Base-by-base conservation (phyloP, 73 alveolate species). In the Vitrella brassicaformis region DNA sequence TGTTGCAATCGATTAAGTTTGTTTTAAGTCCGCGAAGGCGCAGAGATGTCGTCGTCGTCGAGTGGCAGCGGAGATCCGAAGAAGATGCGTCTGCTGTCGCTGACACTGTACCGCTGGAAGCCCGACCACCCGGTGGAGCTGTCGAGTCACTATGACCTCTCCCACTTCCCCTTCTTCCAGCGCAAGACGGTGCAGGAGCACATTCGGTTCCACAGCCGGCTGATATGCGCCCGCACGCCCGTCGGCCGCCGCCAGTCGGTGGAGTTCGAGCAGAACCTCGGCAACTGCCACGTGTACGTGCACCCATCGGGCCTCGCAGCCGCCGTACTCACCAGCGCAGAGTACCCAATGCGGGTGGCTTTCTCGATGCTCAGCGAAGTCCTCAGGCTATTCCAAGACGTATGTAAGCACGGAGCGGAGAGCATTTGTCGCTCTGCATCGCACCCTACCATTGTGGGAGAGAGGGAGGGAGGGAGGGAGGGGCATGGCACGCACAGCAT, bases 281-380 rank as follows among this genome's bases (percentile, higher is more conserved):
- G 94, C 7, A 80, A 87, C 30, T 84, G 95, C 72, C 89, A 91
- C 69, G 85, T 82, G 30, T 85, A 76, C 70, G 74, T 82, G n/a
- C 89, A 84, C 46, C 84, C 80, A 45, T 73, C 68, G 47, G 70
- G 80, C 70, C 32, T 86, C 65, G 89, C 89, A 46, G 92, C 90
- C n/a, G 80, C 94, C n/a, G 95, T 90, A 66, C 88, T 94, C 7
- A 79, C 93, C 29, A 97, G 89, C 77, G 90, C 79, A 69, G 96
- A 93, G 83, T 94, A 94, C 84, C 99, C 99, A 10, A 92, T 92
- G 85, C 80, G 91, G 75, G 96, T 91, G 25, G 98, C 96, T 0
- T 88, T 94, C 80, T 79, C 89, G 73, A 71, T 94, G 84, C 80
- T 94, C n/a, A 79, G 85, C 64, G 92, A 90, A 67, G 45, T 94